phyloP scores from a whole-genome alignment of 345 rosid species.

The Pugionium dolabratum region DNA sequence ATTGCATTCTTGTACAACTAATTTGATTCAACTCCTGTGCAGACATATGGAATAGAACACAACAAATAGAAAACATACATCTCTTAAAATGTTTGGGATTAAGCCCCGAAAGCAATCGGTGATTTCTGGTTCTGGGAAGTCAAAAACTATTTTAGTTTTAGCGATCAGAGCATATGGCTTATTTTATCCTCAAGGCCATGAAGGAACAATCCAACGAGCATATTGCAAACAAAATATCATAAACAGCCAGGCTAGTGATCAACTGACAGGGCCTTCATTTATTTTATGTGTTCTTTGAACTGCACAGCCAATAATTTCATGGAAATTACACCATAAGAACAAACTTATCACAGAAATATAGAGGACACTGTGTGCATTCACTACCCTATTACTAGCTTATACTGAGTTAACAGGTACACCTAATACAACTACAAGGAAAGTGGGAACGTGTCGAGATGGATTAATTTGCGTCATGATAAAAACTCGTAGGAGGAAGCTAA shows the following conservation, averaged over 20 bases:
- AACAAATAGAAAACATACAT: constrained; percentile 20
- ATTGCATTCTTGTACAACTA: constrained; percentile 39
- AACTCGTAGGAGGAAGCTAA: too few species aligned
- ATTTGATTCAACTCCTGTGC: constrained; percentile 47
- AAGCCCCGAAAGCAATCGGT: constrained; percentile 8
- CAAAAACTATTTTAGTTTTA: background rate
- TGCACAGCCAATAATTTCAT: background rate
- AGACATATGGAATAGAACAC: constrained; percentile 41
- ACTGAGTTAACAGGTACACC: too few species aligned
- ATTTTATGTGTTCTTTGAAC: background rate
- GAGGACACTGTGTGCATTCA: too few species aligned
- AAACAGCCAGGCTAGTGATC: constrained; percentile 2
- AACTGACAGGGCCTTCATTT: constrained; percentile 8
- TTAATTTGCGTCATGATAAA: too few species aligned
- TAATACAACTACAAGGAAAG: too few species aligned
- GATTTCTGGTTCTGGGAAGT: constrained; percentile 15
- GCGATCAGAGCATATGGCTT: constrained; percentile 9
- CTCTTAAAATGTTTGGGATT: constrained; percentile 10
- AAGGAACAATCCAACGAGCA: background rate
- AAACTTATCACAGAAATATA: background rate
- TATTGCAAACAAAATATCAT: background rate
- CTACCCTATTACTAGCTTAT: too few species aligned
- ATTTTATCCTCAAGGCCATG: background rate
- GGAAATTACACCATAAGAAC: background rate
- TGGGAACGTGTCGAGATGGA: too few species aligned